Evolutionary conservation across 257 asterid genomes (phyloP).

Genomic region (Rhazya stricta): DNA sequence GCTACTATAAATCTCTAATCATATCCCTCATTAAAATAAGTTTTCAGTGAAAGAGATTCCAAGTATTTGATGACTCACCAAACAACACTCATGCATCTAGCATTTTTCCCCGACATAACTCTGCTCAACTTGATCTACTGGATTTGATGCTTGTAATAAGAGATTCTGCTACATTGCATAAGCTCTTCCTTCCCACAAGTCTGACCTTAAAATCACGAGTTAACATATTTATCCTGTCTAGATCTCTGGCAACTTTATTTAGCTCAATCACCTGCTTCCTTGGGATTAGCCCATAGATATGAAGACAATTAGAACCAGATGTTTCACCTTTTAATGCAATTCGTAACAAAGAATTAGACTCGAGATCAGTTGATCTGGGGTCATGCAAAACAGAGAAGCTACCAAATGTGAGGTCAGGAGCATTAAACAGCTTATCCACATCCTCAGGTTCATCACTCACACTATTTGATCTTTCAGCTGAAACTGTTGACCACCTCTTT

Average conservation of each 20-base stretch:
- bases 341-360: constrained; percentile 51
- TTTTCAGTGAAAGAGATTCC: neutral
- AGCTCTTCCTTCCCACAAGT: constrained; percentile 55
- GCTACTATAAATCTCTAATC: neutral
- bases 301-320: constrained; percentile 23
- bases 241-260: constrained; percentile 53
- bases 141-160: constrained; percentile 48
- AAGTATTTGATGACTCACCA: neutral
- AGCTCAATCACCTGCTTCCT: constrained; percentile 62
- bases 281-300: constrained; percentile 55
- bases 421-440: constrained; percentile 50
- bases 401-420: constrained; percentile 66
- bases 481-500: constrained; percentile 30
- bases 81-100: neutral
- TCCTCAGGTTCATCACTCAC: constrained; percentile 29
- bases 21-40: constrained; percentile 1
- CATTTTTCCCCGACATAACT: neutral
- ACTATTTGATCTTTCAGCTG: constrained; percentile 27
- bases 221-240: constrained; percentile 51
- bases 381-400: constrained; percentile 55
- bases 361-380: constrained; percentile 47
- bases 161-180: constrained; percentile 50
- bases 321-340: constrained; percentile 43
- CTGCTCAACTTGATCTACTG: constrained; percentile 24
- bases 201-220: constrained; percentile 42